Evolutionary conservation across 352 stramenopile species (phyloP), one percentile per base, ranked within the genome.

Genomic region (Globisporangium sylvaticum): DNA sequence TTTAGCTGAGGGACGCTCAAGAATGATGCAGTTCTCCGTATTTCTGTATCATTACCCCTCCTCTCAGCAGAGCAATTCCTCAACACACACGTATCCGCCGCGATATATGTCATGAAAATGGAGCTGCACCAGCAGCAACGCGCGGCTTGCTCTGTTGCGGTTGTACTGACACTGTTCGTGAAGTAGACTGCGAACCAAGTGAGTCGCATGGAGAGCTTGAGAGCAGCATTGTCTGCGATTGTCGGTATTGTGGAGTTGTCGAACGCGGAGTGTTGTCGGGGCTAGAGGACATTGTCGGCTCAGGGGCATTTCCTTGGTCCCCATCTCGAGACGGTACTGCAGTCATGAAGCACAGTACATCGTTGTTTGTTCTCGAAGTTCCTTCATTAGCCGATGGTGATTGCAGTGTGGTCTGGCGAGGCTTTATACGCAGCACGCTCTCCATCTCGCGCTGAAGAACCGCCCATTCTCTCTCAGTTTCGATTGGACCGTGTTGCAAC

Each of bases 291-390:
- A 15, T 15, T 44, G 18, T 20, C 8, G 29, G 5, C 15, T 15
- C 29, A 9, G 54, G 7, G 24, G 8, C 1, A 22, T 8, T 18
- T 29, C 20, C 3, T 18, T 20, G 3, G 18, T 20, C 22, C 7
- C 4, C 54, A 29, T 44, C 12, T 20, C 27, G 29, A 3, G 66
- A 27, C 20, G 58, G 22, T 1, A 57, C 42, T 53, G 66, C 34
- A 8, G 77, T 83, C 29, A 80, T 3, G 60, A 81, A 79, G 64
- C 56, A 75, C 24, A 57, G 48, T 10, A 62, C 64, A 18, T 73
- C 74, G 3, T 39, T 34, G 4, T 29, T 27, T n/a, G 27, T 59
- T 25, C 20, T 37, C 39, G 10, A 9, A 31, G 31, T 59, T n/a
- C 15, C 15, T 34, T 42, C 27, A 25, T 50, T 15, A 42, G 6